A percentile compares a stretch with the other conserved stretches of the same genome.
phyloP scores from a whole-genome alignment of 2,329 filamentous ascomycete genomes.

The Zarea fungicola region DNA sequence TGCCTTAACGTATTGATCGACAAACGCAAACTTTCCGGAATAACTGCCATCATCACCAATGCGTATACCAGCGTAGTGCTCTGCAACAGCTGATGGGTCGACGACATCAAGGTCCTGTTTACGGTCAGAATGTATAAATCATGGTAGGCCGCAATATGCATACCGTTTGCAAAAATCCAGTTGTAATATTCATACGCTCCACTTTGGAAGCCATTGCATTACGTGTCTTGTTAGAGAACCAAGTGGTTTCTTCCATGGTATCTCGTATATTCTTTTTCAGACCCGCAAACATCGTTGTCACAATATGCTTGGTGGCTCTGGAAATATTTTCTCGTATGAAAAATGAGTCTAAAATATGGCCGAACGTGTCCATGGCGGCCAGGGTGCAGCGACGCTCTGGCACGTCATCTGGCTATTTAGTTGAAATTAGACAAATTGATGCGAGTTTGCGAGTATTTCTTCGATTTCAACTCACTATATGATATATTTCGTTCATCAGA shows the following conservation, averaged over 20 bases:
- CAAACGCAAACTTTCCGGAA: not conserved
- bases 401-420: not conserved
- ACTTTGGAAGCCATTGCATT: not conserved
- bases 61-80: not conserved
- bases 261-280: not conserved
- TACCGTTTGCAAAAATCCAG: not conserved
- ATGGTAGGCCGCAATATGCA: not conserved
- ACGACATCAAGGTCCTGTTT: not conserved
- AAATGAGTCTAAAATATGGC: not conserved
- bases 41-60: not conserved
- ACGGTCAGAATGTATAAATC: not conserved
- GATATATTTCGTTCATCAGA: not conserved
- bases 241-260: not conserved
- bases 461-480: not conserved
- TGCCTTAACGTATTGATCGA: not conserved
- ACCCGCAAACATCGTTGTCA: not conserved
- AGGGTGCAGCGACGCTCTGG: not conserved
- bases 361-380: not conserved
- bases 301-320: no score
- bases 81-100: not conserved
- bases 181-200: not conserved
- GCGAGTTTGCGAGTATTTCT: not conserved
- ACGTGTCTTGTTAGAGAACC: not conserved
- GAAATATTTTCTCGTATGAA: not conserved
- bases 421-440: not conserved